These are phyloP conservation scores for Rubia tinctorum DNA, from an alignment of 305 asterid genomes.

Conservation along the genomic window DNA sequence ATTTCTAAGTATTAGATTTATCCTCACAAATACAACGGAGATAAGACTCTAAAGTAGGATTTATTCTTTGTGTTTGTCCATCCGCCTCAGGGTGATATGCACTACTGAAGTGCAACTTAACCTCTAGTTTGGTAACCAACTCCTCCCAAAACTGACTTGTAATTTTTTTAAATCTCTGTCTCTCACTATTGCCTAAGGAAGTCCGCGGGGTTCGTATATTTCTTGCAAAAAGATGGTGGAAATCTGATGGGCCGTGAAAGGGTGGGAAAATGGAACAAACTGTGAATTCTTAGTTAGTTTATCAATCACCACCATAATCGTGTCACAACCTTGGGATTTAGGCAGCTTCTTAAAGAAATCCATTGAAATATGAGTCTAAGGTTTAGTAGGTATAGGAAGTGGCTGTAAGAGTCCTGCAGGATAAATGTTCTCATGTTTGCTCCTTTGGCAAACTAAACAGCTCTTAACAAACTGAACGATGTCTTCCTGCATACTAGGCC, in stretches of 20 bases:
- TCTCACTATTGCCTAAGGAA: neutral
- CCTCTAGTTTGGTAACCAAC: neutral
- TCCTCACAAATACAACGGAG: neutral
- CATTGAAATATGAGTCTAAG: constrained; percentile 3
- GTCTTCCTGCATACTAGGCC: neutral
- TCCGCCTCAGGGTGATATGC: too few species aligned
- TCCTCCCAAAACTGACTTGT: constrained; percentile 3
- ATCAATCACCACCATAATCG: constrained; percentile 10
- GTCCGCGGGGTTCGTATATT: neutral
- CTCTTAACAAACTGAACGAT: neutral
- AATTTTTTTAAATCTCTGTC: neutral
- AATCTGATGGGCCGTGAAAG: neutral
- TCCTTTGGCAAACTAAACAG: constrained; percentile 6
- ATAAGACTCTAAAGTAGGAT: neutral
- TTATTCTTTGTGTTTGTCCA: too few species aligned
- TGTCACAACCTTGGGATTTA: neutral
- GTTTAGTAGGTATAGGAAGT: neutral
- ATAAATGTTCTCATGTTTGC: neutral
- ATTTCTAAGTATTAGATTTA: neutral
- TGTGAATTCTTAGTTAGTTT: neutral
- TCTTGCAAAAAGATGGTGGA: neutral
- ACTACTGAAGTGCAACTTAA: neutral
- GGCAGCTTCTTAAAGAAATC: constrained; percentile 9
- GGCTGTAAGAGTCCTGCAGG: neutral
- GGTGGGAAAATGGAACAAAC: neutral